phyloP scores from a whole-genome alignment of 2,329 filamentous ascomycete genomes.

The Colletotrichum abscissum region DNA sequence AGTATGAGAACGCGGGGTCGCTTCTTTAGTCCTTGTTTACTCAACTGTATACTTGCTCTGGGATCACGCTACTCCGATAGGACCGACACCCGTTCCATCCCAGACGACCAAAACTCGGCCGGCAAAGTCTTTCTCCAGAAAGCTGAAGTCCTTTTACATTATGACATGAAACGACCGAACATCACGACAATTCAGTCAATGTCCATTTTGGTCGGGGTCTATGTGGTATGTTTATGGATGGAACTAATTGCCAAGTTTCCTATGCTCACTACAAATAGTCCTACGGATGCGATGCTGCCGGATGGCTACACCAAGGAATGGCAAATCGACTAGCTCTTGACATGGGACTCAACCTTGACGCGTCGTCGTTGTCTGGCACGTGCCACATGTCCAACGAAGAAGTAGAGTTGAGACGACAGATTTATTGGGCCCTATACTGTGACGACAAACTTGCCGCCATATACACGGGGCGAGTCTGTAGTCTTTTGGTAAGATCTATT shows the following conservation, averaged over 20 bases:
- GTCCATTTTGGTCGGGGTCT: slow-evolving; percentile 44
- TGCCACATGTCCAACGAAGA: slow-evolving; percentile 41
- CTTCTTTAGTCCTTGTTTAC: slow-evolving; percentile 45
- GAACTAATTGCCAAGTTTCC: fast-evolving
- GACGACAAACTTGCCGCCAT: slow-evolving; percentile 47
- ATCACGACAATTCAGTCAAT: slow-evolving; percentile 51
- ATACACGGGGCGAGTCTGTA: slow-evolving; percentile 49
- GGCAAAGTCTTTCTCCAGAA: slow-evolving; percentile 45
- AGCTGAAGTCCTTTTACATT: slow-evolving; percentile 39
- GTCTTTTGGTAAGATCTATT: slow-evolving; percentile 44
- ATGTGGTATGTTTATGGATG: slow-evolving; percentile 34
- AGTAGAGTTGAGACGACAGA: slow-evolving; percentile 45
- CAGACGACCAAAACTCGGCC: slow-evolving; percentile 46
- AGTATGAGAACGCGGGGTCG: slow-evolving; percentile 41
- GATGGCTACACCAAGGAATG: slow-evolving; percentile 52
- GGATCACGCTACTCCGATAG: slow-evolving; percentile 48
- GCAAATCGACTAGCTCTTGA: slow-evolving; percentile 48
- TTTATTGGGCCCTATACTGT: slow-evolving; percentile 50
- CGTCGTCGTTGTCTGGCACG: slow-evolving; percentile 41
- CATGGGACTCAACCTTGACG: slow-evolving; percentile 51
- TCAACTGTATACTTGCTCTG: slow-evolving; percentile 48
- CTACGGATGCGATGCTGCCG: slow-evolving; percentile 47
- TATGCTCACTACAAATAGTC: slow-evolving; percentile 39
- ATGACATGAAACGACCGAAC: slow-evolving; percentile 42
- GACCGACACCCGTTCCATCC: slow-evolving; percentile 43